These are phyloP conservation scores for Leccinum obscurum DNA, from an alignment of 768 basidiomycete species.

Conservation along the genomic window DNA sequence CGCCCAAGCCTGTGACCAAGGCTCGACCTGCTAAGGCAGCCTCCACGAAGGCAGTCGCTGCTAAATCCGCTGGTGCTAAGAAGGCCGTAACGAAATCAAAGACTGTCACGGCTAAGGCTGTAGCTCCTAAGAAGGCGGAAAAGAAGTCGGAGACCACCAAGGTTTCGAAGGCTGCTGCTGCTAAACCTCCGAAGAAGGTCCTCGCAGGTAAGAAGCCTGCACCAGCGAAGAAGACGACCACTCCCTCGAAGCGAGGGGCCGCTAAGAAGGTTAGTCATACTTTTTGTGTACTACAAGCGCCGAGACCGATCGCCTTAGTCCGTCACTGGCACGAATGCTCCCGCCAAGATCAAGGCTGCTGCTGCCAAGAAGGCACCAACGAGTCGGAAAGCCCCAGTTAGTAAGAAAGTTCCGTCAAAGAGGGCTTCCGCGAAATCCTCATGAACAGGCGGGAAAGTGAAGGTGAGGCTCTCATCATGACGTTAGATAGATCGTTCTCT, in stretches of 20 bases:
- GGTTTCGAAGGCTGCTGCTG: constrained; percentile 23
- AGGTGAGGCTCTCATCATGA: constrained; percentile 2
- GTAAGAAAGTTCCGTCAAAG: constrained; percentile 28
- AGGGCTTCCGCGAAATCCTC: constrained; percentile 20
- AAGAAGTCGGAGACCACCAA: constrained; percentile 37
- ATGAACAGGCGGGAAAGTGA: constrained; percentile 9
- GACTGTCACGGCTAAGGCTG: constrained; percentile 33
- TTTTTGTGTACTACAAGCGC: neutral
- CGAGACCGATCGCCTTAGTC: constrained; percentile 37
- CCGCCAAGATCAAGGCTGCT: constrained; percentile 34
- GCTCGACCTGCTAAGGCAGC: constrained; percentile 31
- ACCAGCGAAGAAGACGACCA: constrained; percentile 40
- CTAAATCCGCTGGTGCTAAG: constrained; percentile 26
- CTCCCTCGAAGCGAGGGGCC: constrained; percentile 47
- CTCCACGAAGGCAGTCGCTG: constrained; percentile 23
- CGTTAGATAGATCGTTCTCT: neutral
- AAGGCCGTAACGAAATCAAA: constrained; percentile 39
- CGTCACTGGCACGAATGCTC: constrained; percentile 48
- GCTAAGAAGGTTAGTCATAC: constrained; percentile 59
- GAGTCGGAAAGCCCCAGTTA: constrained; percentile 26
- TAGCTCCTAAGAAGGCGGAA: constrained; percentile 44
- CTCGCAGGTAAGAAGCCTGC: constrained; percentile 34
- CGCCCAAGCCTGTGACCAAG: constrained; percentile 26
- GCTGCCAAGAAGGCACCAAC: constrained; percentile 36
- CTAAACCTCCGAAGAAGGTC: constrained; percentile 35